Conservation (phyloP, 768 basidiomycete genomes). For the Pisolithus marmoratus region DNA sequence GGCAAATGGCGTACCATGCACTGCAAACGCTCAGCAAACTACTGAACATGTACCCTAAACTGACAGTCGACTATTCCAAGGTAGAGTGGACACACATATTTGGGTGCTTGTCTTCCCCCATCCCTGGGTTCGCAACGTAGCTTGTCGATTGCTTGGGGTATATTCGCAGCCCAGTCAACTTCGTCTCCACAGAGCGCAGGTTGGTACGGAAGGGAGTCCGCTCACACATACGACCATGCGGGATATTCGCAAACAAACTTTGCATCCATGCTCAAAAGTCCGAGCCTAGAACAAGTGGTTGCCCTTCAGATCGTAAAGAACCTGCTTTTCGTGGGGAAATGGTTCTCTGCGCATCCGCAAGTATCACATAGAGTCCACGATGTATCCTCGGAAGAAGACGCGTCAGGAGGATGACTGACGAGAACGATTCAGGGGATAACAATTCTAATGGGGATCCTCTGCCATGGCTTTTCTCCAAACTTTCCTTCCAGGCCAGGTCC, state of each 20-base stretch:
- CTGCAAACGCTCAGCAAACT: conserved; percentile 63
- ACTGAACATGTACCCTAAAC: conserved; percentile 49
- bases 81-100: conserved; percentile 62
- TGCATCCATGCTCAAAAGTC: conserved; percentile 78
- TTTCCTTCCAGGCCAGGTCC: conserved; percentile 82
- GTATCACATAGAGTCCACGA: conserved; percentile 10
- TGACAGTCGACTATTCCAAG: conserved; percentile 37
- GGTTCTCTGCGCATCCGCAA: conserved; percentile 49
- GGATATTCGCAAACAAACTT: conserved; percentile 66
- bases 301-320: conserved; percentile 88
- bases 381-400: conserved; percentile 23
- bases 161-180: conserved; percentile 52
- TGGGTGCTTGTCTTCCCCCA: conserved; percentile 79
- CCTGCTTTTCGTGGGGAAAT: conserved; percentile 86
- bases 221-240: conserved; percentile 53
- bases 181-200: conserved; percentile 12
- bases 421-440: conserved; percentile 21
- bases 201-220: conserved; percentile 29
- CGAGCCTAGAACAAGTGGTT: conserved; percentile 66
- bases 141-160: conserved; percentile 69
- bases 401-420: conserved; percentile 24
- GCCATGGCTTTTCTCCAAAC: conserved; percentile 90
- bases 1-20: conserved; percentile 81
- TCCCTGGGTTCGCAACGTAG: conserved; percentile 85
- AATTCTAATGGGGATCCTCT: conserved; percentile 43